Evolutionary conservation across 2,329 filamentous ascomycete species (phyloP).

Genomic region (Boeremia exigua): DNA sequence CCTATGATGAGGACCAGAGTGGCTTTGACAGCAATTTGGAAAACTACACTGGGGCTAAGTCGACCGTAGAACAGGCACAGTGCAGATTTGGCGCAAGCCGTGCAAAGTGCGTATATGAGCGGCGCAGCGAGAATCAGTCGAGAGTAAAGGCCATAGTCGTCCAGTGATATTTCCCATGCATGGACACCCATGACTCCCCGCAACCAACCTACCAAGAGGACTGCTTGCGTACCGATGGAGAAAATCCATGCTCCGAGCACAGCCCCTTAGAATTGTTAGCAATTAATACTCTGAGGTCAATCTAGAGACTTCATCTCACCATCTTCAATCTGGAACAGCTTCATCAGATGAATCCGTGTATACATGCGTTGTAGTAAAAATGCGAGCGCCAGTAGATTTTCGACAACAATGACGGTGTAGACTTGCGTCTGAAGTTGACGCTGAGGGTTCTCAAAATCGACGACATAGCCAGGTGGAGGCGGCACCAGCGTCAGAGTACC

Average conservation of each 20-base stretch:
- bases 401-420: constrained; percentile 30
- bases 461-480: constrained; percentile 35
- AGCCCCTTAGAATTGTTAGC: not conserved
- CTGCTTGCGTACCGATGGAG: constrained; percentile 16
- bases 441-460: constrained; percentile 37
- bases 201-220: constrained; percentile 16
- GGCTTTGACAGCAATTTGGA: constrained; percentile 19
- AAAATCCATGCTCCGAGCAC: constrained; percentile 10
- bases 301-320: constrained; percentile 16
- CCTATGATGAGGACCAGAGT: constrained; percentile 26
- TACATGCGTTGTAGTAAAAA: constrained; percentile 40
- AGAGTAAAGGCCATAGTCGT: constrained; percentile 1
- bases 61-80: constrained; percentile 29
- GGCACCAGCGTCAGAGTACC: constrained; percentile 22
- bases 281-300: not conserved
- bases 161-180: constrained; percentile 24
- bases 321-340: constrained; percentile 35
- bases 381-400: constrained; percentile 23
- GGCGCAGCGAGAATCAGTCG: constrained; percentile 24
- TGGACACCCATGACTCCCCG: constrained; percentile 23
- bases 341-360: constrained; percentile 29
- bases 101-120: constrained; percentile 21
- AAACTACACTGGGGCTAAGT: constrained; percentile 15
- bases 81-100: constrained; percentile 24
- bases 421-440: constrained; percentile 20